Evolutionary conservation across 306 rosid genomes (phyloP).

Genomic region (Prunus armeniaca): DNA sequence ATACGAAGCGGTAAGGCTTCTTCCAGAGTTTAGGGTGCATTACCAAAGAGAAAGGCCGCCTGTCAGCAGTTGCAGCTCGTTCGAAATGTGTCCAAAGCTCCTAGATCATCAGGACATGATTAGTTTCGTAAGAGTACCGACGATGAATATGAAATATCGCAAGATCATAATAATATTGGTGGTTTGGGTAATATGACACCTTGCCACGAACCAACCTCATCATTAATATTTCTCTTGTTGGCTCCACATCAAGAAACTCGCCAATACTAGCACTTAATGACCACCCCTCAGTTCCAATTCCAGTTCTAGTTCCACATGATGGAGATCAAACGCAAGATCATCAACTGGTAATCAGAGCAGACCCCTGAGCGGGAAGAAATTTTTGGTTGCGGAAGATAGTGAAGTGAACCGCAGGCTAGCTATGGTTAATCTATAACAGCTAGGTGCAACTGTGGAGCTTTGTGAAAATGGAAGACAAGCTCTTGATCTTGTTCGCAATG

Average conservation of each 20-base stretch:
- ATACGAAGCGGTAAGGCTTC: slow-evolving; percentile 43
- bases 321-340: slow-evolving; percentile 26
- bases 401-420: slow-evolving; percentile 29
- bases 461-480: slow-evolving; percentile 65
- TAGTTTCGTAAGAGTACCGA: neutral
- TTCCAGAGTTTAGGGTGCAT: slow-evolving; percentile 67
- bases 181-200: neutral
- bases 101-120: slow-evolving; percentile 1
- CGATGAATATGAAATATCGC: neutral
- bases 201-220: neutral
- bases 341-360: slow-evolving; percentile 2
- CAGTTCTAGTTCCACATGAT: neutral
- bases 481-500: slow-evolving; percentile 35
- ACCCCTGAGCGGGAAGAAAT: slow-evolving; percentile 51
- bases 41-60: slow-evolving; percentile 10
- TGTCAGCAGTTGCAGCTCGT: neutral
- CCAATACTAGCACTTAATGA: neutral
- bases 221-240: neutral
- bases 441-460: slow-evolving; percentile 51
- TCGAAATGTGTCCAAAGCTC: neutral
- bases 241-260: slow-evolving; percentile 12
- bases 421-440: slow-evolving; percentile 17
- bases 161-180: neutral
- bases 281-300: neutral
- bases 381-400: slow-evolving; percentile 65